Evolutionary conservation across 192 early-diverging fungal species (phyloP).

Genomic region (Coemansia sp.): DNA sequence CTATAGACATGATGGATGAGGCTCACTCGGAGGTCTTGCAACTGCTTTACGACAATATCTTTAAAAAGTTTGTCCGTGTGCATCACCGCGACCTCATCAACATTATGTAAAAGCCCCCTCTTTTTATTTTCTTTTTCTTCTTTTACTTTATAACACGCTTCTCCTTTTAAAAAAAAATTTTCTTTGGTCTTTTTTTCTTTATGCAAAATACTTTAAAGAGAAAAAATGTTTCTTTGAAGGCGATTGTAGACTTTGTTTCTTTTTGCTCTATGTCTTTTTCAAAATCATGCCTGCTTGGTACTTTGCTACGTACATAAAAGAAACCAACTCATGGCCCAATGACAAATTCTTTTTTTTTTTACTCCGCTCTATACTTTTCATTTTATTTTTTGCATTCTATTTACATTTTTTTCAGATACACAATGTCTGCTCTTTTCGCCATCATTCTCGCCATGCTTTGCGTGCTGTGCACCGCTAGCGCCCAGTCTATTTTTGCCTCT

Average conservation of each 20-base stretch:
- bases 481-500: neutral
- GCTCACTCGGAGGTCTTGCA: constrained; percentile 59
- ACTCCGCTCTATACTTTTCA: neutral
- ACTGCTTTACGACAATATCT: constrained; percentile 60
- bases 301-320: too few relatives aligned
- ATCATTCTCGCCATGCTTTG: neutral
- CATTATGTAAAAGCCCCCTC: constrained; percentile 29
- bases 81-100: constrained; percentile 54
- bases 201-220: too few relatives aligned
- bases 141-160: neutral
- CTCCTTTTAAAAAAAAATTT: neutral
- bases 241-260: neutral
- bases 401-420: too few relatives aligned
- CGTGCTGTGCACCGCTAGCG: neutral
- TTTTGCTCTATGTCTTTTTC: too few relatives aligned
- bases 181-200: neutral
- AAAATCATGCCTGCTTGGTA: too few relatives aligned
- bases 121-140: neutral
- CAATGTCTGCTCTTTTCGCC: neutral
- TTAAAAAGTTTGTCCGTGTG: constrained; percentile 57
- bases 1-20: constrained; percentile 60
- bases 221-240: neutral
- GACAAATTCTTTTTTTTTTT: too few relatives aligned
- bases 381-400: neutral
- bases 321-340: too few relatives aligned